Conservation (phyloP, 176 grass and related monocot genomes). For the Ensete glaucum region DNA sequence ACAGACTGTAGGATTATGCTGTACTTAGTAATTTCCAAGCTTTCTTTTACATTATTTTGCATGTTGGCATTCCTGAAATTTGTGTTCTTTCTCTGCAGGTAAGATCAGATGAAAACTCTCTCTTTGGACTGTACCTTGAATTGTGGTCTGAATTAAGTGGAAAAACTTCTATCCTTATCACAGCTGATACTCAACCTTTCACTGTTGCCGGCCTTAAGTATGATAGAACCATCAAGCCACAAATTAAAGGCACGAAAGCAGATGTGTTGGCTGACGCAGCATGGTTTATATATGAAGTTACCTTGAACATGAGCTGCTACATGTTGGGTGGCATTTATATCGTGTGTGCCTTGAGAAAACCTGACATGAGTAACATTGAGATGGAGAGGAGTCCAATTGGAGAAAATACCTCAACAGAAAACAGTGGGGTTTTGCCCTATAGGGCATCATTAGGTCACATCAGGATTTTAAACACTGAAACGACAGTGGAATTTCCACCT, state of each 20-base stretch:
- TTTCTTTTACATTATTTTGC: not conserved
- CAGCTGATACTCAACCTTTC: conserved; percentile 36
- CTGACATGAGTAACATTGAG: not conserved
- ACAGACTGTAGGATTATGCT: no score
- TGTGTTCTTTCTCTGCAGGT: conserved; percentile 34
- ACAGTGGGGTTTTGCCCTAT: conserved; percentile 17
- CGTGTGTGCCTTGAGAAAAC: conserved; percentile 37
- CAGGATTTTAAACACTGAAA: conserved; percentile 31
- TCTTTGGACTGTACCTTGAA: conserved; percentile 50
- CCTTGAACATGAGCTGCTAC: conserved; percentile 31
- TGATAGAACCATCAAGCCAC: conserved; percentile 31
- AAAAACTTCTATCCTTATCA: conserved; percentile 40
- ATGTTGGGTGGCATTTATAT: conserved; percentile 53
- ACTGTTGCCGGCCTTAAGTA: conserved; percentile 31
- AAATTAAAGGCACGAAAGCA: conserved; percentile 25
- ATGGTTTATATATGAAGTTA: conserved; percentile 49
- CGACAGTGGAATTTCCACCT: conserved; percentile 31
- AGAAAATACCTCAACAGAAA: conserved; percentile 10
- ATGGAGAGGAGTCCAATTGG: not conserved
- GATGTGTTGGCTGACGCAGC: conserved; percentile 15
- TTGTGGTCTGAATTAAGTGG: conserved; percentile 33
- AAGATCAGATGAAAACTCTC: conserved; percentile 40
- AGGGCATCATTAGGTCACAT: conserved; percentile 54
- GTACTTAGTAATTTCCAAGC: no score
- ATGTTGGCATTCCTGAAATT: conserved; percentile 7